Conservation (phyloP, 257 asterid species). For the Solanum medicagineum region DNA sequence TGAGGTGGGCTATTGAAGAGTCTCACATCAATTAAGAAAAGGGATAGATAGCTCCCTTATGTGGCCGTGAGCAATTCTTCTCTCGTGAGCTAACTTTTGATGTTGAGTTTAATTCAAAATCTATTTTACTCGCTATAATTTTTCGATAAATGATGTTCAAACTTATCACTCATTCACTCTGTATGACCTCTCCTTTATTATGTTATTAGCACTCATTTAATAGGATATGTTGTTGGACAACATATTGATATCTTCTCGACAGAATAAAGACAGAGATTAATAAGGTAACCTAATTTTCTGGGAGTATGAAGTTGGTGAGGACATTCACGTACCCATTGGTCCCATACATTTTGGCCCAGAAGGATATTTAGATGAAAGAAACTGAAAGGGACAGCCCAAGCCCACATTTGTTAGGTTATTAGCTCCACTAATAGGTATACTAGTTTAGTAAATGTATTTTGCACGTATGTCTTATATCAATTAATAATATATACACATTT, state of each 20-base stretch:
- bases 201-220: neutral
- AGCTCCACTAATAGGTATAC: neutral
- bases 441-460: too few relatives aligned
- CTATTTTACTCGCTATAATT: neutral
- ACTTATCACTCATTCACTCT: neutral
- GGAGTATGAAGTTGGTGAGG: neutral
- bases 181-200: neutral
- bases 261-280: neutral
- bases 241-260: neutral
- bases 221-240: neutral
- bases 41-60: neutral
- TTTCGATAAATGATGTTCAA: neutral
- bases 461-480: too few relatives aligned
- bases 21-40: neutral
- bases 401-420: neutral
- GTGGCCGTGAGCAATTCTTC: neutral
- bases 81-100: too few relatives aligned
- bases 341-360: neutral
- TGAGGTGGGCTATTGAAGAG: neutral
- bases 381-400: neutral
- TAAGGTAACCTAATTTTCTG: neutral
- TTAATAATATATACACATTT: too few relatives aligned
- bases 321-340: neutral
- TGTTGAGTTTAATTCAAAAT: neutral
- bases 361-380: neutral